These are phyloP conservation scores for Nematocida ausubeli DNA, from an alignment of 371 early-diverging fungal species.

Conservation along the genomic window DNA sequence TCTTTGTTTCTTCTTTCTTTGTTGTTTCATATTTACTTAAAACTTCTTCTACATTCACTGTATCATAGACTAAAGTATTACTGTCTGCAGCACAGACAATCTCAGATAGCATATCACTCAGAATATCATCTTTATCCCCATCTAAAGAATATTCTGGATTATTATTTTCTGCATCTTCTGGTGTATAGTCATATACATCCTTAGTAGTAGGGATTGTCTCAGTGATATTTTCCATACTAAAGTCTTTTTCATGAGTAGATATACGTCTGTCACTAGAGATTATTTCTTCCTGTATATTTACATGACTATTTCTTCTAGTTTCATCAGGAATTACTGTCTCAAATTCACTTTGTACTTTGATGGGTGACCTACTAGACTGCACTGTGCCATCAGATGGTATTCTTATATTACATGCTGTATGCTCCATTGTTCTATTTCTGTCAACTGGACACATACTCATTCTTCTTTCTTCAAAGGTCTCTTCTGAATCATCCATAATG, in stretches of 20 bases:
- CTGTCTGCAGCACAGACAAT: slow-evolving; percentile 44
- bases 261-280: neutral
- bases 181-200: neutral
- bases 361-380: neutral
- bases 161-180: neutral
- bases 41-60: slow-evolving; percentile 55
- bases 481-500: slow-evolving; percentile 59
- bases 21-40: slow-evolving; percentile 41
- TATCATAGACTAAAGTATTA: slow-evolving; percentile 51
- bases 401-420: slow-evolving; percentile 1
- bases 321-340: neutral
- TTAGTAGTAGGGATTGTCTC: neutral
- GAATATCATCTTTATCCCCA: slow-evolving; percentile 28
- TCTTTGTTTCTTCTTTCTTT: slow-evolving; percentile 24
- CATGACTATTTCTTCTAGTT: neutral
- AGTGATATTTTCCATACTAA: neutral
- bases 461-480: slow-evolving; percentile 26
- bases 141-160: slow-evolving; percentile 9
- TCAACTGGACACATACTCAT: slow-evolving; percentile 50
- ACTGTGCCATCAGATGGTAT: neutral
- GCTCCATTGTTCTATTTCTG: slow-evolving; percentile 41
- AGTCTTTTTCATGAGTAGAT: neutral
- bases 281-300: neutral
- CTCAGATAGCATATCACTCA: slow-evolving; percentile 56
- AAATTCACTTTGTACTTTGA: neutral